Base-by-base conservation (phyloP, 192 early-diverging fungal genomes). In the Chytriomyces confervae region DNA sequence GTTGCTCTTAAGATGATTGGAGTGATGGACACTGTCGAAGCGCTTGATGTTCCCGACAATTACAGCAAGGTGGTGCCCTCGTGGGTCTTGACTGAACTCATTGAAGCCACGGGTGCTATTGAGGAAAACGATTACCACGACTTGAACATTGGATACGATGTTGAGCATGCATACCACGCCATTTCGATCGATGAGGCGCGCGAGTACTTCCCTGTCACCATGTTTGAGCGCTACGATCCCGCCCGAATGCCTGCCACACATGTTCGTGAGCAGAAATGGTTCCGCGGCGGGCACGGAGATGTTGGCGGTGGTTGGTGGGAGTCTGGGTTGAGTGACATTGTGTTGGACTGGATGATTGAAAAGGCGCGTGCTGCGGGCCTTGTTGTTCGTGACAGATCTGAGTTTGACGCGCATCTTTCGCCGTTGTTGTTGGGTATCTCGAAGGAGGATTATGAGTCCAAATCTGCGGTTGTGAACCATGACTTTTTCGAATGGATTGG, bases 271-370 rank as follows among this genome's bases (percentile, higher is more conserved):
- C 77, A 68, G 60, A 36, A 27, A 9, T 80, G 79, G 75, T 80
- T 80, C 60, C 50, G 62, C 43, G 79, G 79, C 4, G 64, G 27
- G 2, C 79, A 80, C 45, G 53, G 44, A 36, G 79, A 80, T 44
- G 60, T 80, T 72, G 79, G 79, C 51, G 79, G 79, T 23, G 79
- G 79, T 0, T 80, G 79, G 79, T 69, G 29, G 44, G 79, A 80
- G 51, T 11, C 24, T 13, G 79, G 79, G 18, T 51, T 80, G 8
- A 23, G 18, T 36, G 60, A 79, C 46, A 79, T 80, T 51, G 9
- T 49, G 7, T 44, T 80, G 8, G 45, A 44, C 24, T 80, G 79
- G 79, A 80, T 80, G 61, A 47, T 79, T 44, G 27, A n/a, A 18
- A 78, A 80, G 1, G 77, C 77, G 44, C 77, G 76, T 7, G 46